phyloP scores from a whole-genome alignment of 2,329 filamentous ascomycete genomes.

The Ascochyta koolunga region DNA sequence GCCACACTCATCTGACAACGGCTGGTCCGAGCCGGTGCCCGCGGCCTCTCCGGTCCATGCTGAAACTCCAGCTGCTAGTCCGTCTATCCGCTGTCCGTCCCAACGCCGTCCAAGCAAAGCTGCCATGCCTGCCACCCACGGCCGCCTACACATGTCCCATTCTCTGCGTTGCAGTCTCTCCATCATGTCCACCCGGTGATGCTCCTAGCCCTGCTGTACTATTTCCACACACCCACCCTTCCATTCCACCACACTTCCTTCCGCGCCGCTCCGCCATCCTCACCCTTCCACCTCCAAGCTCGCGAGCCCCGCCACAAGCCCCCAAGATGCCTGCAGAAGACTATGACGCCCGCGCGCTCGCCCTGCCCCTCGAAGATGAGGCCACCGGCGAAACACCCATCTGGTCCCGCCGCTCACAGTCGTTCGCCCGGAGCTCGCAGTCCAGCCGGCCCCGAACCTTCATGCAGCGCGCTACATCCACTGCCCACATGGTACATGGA shows the following conservation, averaged over 20 bases:
- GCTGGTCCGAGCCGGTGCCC: not conserved
- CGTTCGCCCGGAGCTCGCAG: slow-evolving; percentile 47
- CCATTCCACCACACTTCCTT: slow-evolving; percentile 9
- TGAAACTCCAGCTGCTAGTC: slow-evolving; percentile 24
- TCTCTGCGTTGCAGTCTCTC: not conserved
- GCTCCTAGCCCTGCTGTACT: not conserved
- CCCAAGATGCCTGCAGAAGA: slow-evolving; percentile 50
- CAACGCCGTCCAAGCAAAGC: slow-evolving; percentile 5
- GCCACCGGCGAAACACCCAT: slow-evolving; percentile 57
- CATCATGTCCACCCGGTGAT: not conserved
- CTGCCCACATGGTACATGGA: slow-evolving; percentile 53
- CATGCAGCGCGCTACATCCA: slow-evolving; percentile 51
- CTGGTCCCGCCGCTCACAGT: slow-evolving; percentile 57
- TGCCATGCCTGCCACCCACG: not conserved
- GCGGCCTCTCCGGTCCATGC: slow-evolving; percentile 17
- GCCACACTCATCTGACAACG: slow-evolving; percentile 4
- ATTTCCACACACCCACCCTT: not conserved
- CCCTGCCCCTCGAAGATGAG: slow-evolving; percentile 56
- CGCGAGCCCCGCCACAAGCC: not conserved
- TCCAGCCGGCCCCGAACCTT: slow-evolving; percentile 38
- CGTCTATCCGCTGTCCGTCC: not conserved
- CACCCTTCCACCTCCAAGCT: slow-evolving; percentile 14
- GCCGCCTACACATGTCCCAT: not conserved
- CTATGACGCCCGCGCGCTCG: slow-evolving; percentile 61
- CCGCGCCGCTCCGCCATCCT: slow-evolving; percentile 20